Conservation (phyloP, 495 filamentous ascomycete species). For the Hypoxylon perforatum region DNA sequence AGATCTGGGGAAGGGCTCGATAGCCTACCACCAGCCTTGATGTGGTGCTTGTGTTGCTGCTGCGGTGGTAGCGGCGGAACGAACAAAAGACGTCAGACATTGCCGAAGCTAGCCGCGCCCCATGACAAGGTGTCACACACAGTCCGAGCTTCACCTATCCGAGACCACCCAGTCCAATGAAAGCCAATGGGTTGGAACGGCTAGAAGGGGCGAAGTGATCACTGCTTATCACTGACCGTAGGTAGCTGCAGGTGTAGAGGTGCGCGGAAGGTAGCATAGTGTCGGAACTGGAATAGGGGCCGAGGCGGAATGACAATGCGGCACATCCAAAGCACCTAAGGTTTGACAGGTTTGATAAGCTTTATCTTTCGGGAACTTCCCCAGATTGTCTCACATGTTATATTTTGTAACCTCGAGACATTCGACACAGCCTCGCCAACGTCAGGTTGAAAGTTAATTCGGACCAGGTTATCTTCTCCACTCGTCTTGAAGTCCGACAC, state of each 20-base stretch:
- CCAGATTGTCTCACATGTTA: neutral
- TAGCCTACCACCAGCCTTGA: no score
- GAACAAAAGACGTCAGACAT: constrained; percentile 38
- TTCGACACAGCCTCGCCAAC: neutral
- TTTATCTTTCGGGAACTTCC: neutral
- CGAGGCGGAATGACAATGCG: constrained; percentile 29
- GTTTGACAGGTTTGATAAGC: no score
- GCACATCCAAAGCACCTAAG: no score
- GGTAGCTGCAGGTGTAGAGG: constrained; percentile 22
- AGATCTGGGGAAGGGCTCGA: constrained; percentile 5
- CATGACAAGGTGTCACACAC: neutral
- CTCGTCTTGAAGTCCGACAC: neutral
- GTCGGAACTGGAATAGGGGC: constrained; percentile 32
- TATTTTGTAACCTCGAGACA: constrained; percentile 6
- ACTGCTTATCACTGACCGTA: constrained; percentile 19
- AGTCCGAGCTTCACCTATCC: constrained; percentile 18
- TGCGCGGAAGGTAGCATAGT: constrained; percentile 11
- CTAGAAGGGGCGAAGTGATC: constrained; percentile 22
- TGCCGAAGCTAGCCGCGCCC: constrained; percentile 42
- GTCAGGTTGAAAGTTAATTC: neutral
- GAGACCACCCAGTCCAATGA: constrained; percentile 36
- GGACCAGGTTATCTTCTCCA: neutral
- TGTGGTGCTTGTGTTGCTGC: no score
- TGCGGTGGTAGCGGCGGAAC: neutral
- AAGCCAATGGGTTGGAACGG: constrained; percentile 25